Conservation (phyloP, 345 rosid genomes). For the Conringia planisiliqua region DNA sequence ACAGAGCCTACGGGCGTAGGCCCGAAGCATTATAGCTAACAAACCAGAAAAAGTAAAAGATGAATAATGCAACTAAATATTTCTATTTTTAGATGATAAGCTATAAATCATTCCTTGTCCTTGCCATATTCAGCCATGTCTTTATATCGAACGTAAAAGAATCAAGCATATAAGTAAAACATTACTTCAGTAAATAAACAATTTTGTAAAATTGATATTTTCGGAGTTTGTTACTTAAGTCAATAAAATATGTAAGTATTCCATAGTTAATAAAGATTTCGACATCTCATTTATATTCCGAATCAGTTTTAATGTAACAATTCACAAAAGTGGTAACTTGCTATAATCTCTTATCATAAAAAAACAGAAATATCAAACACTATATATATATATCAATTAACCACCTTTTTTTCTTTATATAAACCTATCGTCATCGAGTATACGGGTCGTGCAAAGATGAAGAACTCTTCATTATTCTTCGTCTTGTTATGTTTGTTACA, state of each 20-base stretch:
- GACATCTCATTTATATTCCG: neutral
- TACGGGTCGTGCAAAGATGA: conserved; percentile 19
- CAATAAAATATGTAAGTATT: neutral
- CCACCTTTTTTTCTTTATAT: conserved; percentile 18
- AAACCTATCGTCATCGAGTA: neutral
- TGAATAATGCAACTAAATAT: neutral
- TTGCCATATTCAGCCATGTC: neutral
- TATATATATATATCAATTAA: conserved; percentile 22
- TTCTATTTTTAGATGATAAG: neutral
- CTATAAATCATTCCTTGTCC: neutral
- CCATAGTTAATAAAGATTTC: neutral
- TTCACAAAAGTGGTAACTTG: neutral
- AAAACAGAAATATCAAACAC: conserved; percentile 10
- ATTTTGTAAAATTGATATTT: neutral
- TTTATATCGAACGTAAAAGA: neutral
- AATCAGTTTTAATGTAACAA: neutral
- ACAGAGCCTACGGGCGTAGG: neutral
- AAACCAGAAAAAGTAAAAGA: neutral
- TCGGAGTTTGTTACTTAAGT: neutral
- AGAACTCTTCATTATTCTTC: conserved; percentile 10
- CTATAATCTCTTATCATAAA: conserved; percentile 11
- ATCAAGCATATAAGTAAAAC: conserved; percentile 7
- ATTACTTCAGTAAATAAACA: neutral
- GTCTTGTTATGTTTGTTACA: conserved; percentile 25
- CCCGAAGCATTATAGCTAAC: neutral